Conservation (phyloP, 169 alveolate genomes). For the Cryptosporidium sp. region DNA sequence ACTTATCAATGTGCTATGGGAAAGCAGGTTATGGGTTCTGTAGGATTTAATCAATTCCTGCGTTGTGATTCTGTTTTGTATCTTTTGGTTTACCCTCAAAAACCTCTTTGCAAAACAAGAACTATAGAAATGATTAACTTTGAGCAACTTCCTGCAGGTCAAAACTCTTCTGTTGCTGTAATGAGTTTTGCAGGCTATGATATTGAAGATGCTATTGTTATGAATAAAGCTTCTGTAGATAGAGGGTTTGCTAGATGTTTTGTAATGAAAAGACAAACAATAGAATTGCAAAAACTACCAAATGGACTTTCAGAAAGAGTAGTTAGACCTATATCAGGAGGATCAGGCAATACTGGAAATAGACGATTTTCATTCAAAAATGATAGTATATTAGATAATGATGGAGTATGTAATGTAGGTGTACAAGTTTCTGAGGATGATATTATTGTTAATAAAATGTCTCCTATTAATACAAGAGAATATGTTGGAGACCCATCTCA, state of each 20-base stretch:
- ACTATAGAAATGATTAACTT: conserved; percentile 96
- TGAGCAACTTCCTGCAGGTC: conserved; percentile 99
- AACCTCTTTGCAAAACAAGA: conserved; percentile 97
- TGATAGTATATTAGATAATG: conserved; percentile 86
- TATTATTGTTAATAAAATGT: conserved; percentile 87
- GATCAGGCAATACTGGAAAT: not conserved
- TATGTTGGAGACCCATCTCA: conserved; percentile 78
- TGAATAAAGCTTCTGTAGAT: conserved; percentile 97
- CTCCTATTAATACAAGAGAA: conserved; percentile 85
- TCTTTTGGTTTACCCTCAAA: conserved; percentile 96
- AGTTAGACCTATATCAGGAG: not conserved
- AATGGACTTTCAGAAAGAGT: conserved; percentile 85
- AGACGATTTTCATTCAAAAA: conserved; percentile 40
- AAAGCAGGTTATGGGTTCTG: conserved; percentile 99
- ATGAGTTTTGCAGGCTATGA: conserved; percentile 99
- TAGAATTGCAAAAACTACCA: conserved; percentile 85
- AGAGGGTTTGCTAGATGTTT: conserved; percentile 98
- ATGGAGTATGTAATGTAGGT: conserved; percentile 95
- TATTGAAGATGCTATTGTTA: conserved; percentile 98
- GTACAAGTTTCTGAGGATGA: conserved; percentile 91
- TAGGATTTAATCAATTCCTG: conserved; percentile 92
- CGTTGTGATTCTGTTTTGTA: conserved; percentile 93
- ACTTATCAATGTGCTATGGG: conserved; percentile 99
- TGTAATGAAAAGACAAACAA: conserved; percentile 83
- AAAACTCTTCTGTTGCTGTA: conserved; percentile 99